These are phyloP conservation scores for Podospora bellae-mahoneyi DNA, from an alignment of 495 filamentous ascomycete genomes.

Conservation along the genomic window DNA sequence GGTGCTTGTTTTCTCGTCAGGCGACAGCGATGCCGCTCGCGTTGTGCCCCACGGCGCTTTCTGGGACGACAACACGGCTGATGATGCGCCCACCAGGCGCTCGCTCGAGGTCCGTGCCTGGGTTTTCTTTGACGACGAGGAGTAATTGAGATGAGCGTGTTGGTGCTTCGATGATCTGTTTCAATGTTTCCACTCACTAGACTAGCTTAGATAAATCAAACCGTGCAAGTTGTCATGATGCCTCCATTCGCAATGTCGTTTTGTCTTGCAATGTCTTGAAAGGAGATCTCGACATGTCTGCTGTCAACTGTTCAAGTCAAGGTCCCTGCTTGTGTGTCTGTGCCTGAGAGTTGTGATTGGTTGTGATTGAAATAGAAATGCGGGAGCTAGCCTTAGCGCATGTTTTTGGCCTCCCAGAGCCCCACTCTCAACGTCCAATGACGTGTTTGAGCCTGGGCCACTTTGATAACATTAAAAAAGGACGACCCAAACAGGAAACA, in stretches of 20 bases:
- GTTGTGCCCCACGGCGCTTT: conserved; percentile 9
- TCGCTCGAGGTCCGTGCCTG: conserved; percentile 11
- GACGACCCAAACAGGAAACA: background rate
- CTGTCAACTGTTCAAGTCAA: background rate
- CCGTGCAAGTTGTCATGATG: too few relatives aligned
- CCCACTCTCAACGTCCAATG: background rate
- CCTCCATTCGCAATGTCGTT: too few relatives aligned
- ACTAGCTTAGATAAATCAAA: background rate
- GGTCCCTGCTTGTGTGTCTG: background rate
- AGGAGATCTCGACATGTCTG: background rate
- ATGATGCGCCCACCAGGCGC: conserved; percentile 4
- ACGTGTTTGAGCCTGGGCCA: too few relatives aligned
- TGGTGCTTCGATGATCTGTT: background rate
- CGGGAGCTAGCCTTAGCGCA: background rate
- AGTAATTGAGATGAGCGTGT: background rate
- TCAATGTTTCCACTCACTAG: background rate
- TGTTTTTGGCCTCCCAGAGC: background rate
- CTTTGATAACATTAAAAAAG: background rate
- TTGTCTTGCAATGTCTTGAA: background rate
- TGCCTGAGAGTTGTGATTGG: background rate
- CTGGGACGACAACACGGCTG: conserved; percentile 8
- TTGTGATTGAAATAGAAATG: background rate
- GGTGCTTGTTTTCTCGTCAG: conserved; percentile 9
- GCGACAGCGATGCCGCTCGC: conserved; percentile 1
- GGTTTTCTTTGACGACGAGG: conserved; percentile 7